Evolutionary conservation across 2,329 filamentous ascomycete species (phyloP), one percentile per base, ranked within the genome.

Genomic region (Penicillium sp.): DNA sequence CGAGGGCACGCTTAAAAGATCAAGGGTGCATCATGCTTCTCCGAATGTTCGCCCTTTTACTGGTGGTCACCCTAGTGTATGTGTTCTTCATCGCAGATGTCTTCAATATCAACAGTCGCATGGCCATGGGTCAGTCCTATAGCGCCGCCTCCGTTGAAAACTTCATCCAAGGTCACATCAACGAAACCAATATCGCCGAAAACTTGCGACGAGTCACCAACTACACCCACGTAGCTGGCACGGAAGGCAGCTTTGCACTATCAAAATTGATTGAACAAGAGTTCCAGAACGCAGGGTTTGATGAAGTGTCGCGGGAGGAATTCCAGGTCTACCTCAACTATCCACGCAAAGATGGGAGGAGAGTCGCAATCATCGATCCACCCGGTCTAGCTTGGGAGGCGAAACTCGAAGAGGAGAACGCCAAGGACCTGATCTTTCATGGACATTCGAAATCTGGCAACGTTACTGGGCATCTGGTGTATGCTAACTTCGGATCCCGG

Each of bases 301-400:
- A 96, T 65, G 81, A 88, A 55, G 86, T 96, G 26, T 77, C 80
- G 48, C 81, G 91, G 67, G 89, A 96, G 66, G 85, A 91, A 69
- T 96, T 90, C 72, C 82, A 88, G 66, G 92, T 95, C 16, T 97
- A 97, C 71, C 78, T 97, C 67, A 97, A 97, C 74, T 99, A 96
- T 71, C 92, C 94, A 0, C 88, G 81, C 61, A 77, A 82, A 29
- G 87, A 85, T 58, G 94, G 93, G 13, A 83, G 94, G 48, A 84
- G 86, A 56, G 87, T 99, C 38, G 86, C 92, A 59, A 89, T 99
- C 49, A 78, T 96, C 59, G 86, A 88, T 35, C 82, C 82, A 0
- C 84, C 87, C 50, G 86, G 85, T 59, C 78, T 86, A 35, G 77
- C 75, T 16, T 97, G 92, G 92, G 83, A 86, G 55, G 94, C 93